Evolutionary conservation across 2,329 filamentous ascomycete genomes (phyloP).

Genomic region (Tolypocladium amazonense): DNA sequence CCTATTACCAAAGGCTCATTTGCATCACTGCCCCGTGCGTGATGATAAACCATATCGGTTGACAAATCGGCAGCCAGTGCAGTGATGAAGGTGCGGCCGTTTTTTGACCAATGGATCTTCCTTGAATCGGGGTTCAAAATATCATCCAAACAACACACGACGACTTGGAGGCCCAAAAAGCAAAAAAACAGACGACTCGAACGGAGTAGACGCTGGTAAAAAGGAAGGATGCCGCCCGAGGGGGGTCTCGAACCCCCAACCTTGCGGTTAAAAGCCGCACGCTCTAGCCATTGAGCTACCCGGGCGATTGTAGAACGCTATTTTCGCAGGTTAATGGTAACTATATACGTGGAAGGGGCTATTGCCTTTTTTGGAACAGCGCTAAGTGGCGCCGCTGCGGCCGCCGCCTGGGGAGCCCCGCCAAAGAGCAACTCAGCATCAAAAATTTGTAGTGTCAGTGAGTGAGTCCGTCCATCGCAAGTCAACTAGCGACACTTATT

Average conservation of each 20-base stretch:
- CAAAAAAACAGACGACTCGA: no score
- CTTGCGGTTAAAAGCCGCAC: conserved; percentile 23
- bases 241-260: conserved; percentile 21
- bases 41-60: no score
- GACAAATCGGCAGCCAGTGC: no score
- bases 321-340: not conserved
- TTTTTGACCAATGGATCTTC: no score
- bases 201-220: not conserved
- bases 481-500: no score
- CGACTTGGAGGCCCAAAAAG: no score
- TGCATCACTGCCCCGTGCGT: no score
- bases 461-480: not conserved
- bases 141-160: no score
- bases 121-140: no score
- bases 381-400: not conserved
- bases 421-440: not conserved
- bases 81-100: no score
- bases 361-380: not conserved
- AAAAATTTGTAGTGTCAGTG: conserved; percentile 4
- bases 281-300: conserved; percentile 24
- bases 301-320: conserved; percentile 6
- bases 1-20: no score
- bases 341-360: not conserved
- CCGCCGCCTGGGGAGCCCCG: not conserved
- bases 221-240: conserved; percentile 13